Evolutionary conservation across 768 basidiomycete species (phyloP).

Genomic region (Daedaleopsis sinensis): DNA sequence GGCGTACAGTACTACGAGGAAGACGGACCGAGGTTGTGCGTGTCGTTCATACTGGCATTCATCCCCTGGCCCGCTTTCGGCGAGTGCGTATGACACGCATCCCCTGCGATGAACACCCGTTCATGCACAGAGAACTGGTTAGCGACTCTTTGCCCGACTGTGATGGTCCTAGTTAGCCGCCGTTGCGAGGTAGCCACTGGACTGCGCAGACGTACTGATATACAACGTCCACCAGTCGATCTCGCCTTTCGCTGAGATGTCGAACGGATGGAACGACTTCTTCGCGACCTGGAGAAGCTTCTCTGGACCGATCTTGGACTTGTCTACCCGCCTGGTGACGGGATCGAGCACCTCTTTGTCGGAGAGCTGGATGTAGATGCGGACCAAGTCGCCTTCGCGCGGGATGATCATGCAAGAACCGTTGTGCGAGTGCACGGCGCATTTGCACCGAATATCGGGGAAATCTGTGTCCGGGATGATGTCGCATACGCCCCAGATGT

Average conservation of each 20-base stretch:
- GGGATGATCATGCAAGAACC: slow-evolving; percentile 58
- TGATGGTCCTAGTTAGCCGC: slow-evolving; percentile 2
- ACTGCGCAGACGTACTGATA: slow-evolving; percentile 36
- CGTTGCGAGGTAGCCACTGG: neutral
- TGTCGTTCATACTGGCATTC: slow-evolving; percentile 58
- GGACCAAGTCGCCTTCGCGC: slow-evolving; percentile 49
- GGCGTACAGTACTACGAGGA: neutral
- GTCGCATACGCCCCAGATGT: slow-evolving; percentile 84
- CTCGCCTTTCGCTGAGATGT: slow-evolving; percentile 32
- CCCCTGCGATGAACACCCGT: slow-evolving; percentile 60
- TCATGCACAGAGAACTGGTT: slow-evolving; percentile 49
- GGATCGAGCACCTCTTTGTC: slow-evolving; percentile 42
- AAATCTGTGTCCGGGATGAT: slow-evolving; percentile 53
- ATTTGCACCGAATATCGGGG: slow-evolving; percentile 54
- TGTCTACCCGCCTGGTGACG: slow-evolving; percentile 44
- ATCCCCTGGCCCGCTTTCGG: slow-evolving; percentile 53
- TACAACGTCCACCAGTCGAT: slow-evolving; percentile 57
- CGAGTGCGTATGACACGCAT: slow-evolving; percentile 52
- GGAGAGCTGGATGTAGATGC: slow-evolving; percentile 56
- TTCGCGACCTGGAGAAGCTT: slow-evolving; percentile 46
- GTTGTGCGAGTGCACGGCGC: slow-evolving; percentile 53
- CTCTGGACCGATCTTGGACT: slow-evolving; percentile 39
- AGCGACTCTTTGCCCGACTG: slow-evolving; percentile 61
- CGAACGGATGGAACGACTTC: slow-evolving; percentile 44
- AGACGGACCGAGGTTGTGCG: slow-evolving; percentile 50